Conservation (phyloP, 1,139 yeast genomes). For the Ogataea hybrid region DNA sequence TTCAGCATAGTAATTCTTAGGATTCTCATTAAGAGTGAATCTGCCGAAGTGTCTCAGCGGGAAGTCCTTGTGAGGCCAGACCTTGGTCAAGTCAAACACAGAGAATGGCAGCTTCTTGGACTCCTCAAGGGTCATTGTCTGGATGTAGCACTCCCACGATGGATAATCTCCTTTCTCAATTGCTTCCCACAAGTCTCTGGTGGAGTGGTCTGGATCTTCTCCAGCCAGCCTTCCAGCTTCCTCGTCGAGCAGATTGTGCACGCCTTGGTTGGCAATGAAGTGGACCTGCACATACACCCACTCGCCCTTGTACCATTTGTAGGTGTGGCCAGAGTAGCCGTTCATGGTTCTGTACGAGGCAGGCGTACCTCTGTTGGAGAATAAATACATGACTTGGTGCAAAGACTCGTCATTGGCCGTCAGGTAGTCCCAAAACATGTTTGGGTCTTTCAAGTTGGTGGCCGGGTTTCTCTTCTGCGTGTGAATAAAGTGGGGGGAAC, state of each 20-base stretch:
- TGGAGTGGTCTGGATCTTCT: constrained; percentile 61
- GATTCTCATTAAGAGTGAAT: constrained; percentile 67
- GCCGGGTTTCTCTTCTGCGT: constrained; percentile 74
- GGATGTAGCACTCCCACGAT: constrained; percentile 64
- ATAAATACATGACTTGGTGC: constrained; percentile 63
- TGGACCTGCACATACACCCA: constrained; percentile 70
- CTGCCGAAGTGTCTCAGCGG: constrained; percentile 76
- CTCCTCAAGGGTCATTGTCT: constrained; percentile 71
- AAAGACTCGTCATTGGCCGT: constrained; percentile 60
- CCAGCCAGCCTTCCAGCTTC: constrained; percentile 58
- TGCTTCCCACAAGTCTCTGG: constrained; percentile 53
- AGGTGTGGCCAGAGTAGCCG: constrained; percentile 77
- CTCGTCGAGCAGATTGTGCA: constrained; percentile 52
- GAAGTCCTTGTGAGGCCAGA: constrained; percentile 77
- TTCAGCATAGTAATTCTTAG: constrained; percentile 77
- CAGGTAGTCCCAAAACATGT: constrained; percentile 69
- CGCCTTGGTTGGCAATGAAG: constrained; percentile 59
- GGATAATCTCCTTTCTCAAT: constrained; percentile 62
- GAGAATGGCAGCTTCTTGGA: constrained; percentile 58
- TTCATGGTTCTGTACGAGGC: constrained; percentile 62
- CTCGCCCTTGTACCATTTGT: constrained; percentile 65
- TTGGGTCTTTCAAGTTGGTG: constrained; percentile 48
- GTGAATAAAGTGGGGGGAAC: constrained; percentile 87
- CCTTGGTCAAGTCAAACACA: constrained; percentile 71
- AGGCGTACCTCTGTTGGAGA: constrained; percentile 75